These are phyloP conservation scores for Phialophora chinensis DNA, from an alignment of 2,329 filamentous ascomycete genomes.

Conservation along the genomic window DNA sequence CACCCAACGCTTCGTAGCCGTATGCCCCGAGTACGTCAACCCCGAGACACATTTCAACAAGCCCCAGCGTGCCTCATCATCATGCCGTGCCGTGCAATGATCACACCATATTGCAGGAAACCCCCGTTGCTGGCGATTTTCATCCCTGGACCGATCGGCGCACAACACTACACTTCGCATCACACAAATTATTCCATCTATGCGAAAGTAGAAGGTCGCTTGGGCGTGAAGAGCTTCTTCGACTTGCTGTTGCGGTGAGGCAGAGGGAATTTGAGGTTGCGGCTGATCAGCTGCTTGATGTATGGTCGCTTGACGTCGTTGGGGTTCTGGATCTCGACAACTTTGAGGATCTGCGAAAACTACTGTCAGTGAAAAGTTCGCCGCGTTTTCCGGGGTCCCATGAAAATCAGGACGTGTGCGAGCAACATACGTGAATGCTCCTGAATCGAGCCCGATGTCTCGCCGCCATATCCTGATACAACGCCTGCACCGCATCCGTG, in stretches of 20 bases:
- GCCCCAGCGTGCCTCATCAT: not conserved
- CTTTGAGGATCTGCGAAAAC: constrained; percentile 82
- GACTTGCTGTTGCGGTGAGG: constrained; percentile 91
- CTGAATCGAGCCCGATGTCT: constrained; percentile 98
- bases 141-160: not conserved
- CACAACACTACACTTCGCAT: not conserved
- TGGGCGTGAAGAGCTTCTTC: constrained; percentile 90
- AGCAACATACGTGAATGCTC: constrained; percentile 87
- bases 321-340: constrained; percentile 94
- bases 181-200: constrained; percentile 60
- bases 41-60: not conserved
- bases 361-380: not conserved
- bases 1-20: not conserved
- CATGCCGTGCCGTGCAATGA: not conserved
- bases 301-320: constrained; percentile 97
- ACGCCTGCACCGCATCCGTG: constrained; percentile 90
- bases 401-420: not conserved
- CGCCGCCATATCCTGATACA: constrained; percentile 99
- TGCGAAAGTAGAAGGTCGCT: constrained; percentile 96
- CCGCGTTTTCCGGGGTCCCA: not conserved
- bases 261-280: constrained; percentile 97
- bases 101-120: not conserved
- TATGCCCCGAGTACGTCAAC: not conserved
- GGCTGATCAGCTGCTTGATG: constrained; percentile 97
- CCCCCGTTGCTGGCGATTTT: not conserved